Base-by-base conservation (phyloP, 306 rosid genomes). In the Boehmeria nivea region DNA sequence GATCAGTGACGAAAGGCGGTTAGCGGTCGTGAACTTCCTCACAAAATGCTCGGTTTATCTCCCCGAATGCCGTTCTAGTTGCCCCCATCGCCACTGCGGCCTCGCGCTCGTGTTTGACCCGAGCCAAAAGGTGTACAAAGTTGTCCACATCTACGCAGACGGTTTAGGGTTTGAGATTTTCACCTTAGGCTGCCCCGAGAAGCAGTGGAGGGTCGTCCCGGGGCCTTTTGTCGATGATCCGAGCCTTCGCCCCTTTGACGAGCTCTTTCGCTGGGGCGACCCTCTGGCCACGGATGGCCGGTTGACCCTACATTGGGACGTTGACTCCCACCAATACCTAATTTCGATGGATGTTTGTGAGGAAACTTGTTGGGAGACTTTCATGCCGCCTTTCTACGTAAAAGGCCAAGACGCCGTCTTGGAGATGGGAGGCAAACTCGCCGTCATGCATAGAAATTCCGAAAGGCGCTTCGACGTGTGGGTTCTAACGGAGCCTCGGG, bases 201-300 rank as follows among this genome's bases (percentile, higher is more conserved):
- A 46, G 15, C 6, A 51, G 27, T 51, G 56, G 56, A 51, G 27
- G 56, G 18, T 25, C 10, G 27, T 51, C 27, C 56, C 38, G 7
- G 36, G 38, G n/a, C 38, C 38, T 2, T 24, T 26, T 26, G n/a
- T n/a, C n/a, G 17, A 12, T n/a, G 38, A 1, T 3, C 11, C 18
- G 7, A 3, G 2, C 5, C 7, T 24, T 15, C 20, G 2, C 2
- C 11, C 20, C 15, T 24, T 3, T 0, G 10, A 12, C 4, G 33
- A 1, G 17, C 3, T 1, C 2, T 48, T 21, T 22, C 16, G 17
- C n/a, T 51, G 56, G 56, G 16, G 21, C 27, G 56, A 51, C 27
- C 38, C 19, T 26, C n/a, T 15, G 37, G 14, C 37, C 37, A 51
- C 56, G 9, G 7, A 51, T 5, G 56, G 20, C 7, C 56, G 26